Evolutionary conservation across 2,329 filamentous ascomycete species (phyloP).

Genomic region (Allantophomopsis cytisporea): DNA sequence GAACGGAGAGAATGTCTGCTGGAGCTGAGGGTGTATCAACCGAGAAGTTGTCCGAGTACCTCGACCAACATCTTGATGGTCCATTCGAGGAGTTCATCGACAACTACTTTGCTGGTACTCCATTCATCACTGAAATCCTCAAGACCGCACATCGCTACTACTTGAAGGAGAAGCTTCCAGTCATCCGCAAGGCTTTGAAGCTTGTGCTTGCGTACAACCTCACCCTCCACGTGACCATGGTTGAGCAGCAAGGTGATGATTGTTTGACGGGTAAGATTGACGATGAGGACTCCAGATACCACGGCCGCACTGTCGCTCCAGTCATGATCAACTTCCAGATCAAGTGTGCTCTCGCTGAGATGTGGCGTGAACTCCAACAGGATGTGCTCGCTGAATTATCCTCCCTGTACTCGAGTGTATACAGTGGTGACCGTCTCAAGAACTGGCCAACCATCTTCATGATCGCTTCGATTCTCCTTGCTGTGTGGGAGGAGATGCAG

Average conservation of each 20-base stretch:
- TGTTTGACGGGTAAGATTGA: constrained; percentile 71
- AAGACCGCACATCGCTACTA: constrained; percentile 95
- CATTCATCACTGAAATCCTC: constrained; percentile 88
- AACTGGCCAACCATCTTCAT: constrained; percentile 99
- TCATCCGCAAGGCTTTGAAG: constrained; percentile 91
- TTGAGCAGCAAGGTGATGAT: constrained; percentile 74
- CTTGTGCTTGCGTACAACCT: constrained; percentile 92
- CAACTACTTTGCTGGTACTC: constrained; percentile 90
- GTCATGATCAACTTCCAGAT: constrained; percentile 99
- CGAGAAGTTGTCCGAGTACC: constrained; percentile 74
- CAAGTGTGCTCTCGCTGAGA: constrained; percentile 91
- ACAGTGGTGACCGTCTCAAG: constrained; percentile 93
- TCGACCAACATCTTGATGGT: constrained; percentile 87
- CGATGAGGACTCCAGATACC: constrained; percentile 75
- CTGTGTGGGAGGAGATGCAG: constrained; percentile 97
- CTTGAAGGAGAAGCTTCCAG: constrained; percentile 71
- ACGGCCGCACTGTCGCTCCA: constrained; percentile 79
- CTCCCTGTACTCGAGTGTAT: constrained; percentile 87
- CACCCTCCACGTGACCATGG: constrained; percentile 86
- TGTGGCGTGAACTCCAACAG: constrained; percentile 97
- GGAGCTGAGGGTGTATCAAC: constrained; percentile 78
- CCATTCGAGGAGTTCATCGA: constrained; percentile 90
- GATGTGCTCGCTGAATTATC: constrained; percentile 93
- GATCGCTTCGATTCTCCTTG: constrained; percentile 81
- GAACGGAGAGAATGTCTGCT: constrained; percentile 79